Evolutionary conservation across 495 filamentous ascomycete species (phyloP).

Genomic region (Aspergillus asperescens): DNA sequence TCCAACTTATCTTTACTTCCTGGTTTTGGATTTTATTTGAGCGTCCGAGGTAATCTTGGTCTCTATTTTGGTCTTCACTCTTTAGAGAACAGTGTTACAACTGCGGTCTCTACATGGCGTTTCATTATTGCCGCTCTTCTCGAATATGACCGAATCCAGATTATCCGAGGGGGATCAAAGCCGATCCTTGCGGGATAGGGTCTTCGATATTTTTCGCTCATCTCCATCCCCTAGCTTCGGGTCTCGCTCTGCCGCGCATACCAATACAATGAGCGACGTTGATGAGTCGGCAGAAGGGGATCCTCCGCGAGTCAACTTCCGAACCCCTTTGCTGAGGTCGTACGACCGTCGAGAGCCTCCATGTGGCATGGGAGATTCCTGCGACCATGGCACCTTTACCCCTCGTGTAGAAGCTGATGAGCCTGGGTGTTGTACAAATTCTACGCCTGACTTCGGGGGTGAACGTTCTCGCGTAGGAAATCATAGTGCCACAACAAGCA

Average conservation of each 20-base stretch:
- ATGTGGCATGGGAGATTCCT: constrained; percentile 43
- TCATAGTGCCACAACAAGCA: constrained; percentile 14
- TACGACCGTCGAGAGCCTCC: constrained; percentile 33
- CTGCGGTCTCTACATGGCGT: neutral
- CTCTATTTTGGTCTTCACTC: neutral
- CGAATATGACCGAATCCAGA: constrained; percentile 31
- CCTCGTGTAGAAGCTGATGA: constrained; percentile 52
- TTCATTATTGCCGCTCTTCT: neutral
- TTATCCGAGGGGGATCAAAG: constrained; percentile 21
- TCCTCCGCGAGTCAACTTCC: constrained; percentile 19
- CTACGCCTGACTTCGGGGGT: constrained; percentile 10
- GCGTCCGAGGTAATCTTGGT: neutral
- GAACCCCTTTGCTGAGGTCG: constrained; percentile 36
- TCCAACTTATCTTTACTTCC: neutral
- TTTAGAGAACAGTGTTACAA: neutral
- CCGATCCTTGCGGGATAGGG: constrained; percentile 34
- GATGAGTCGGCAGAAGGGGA: neutral
- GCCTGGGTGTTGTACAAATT: constrained; percentile 32
- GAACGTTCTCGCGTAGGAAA: constrained; percentile 7
- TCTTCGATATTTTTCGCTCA: constrained; percentile 33
- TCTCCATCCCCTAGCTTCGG: constrained; percentile 10
- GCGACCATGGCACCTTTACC: constrained; percentile 77
- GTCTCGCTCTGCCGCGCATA: neutral
- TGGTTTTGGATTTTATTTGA: neutral
- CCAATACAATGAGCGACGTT: constrained; percentile 9